These are phyloP conservation scores for Schizopora paradoxa DNA, from an alignment of 1,284 basidiomycete species.

Conservation along the genomic window DNA sequence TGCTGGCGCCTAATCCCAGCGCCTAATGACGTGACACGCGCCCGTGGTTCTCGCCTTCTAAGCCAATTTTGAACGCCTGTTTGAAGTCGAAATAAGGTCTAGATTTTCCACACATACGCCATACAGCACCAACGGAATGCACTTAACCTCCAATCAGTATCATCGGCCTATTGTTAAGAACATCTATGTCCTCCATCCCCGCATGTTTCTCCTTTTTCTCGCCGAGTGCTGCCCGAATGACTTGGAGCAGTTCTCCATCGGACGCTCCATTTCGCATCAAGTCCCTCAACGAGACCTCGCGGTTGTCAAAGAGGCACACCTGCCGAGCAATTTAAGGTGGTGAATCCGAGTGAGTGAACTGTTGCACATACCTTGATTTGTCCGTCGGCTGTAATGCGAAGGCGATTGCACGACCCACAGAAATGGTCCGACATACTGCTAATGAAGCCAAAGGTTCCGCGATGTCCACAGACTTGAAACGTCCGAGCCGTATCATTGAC, in stretches of 20 bases:
- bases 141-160: constrained; percentile 87
- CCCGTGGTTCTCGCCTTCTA: too few relatives aligned
- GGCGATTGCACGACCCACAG: constrained; percentile 78
- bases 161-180: constrained; percentile 77
- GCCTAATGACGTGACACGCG: too few relatives aligned
- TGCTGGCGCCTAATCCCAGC: not conserved
- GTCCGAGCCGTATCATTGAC: constrained; percentile 78
- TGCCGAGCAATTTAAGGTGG: constrained; percentile 27
- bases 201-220: constrained; percentile 83
- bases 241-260: constrained; percentile 52
- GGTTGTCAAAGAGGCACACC: constrained; percentile 85
- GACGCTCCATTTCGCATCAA: constrained; percentile 57
- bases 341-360: constrained; percentile 4
- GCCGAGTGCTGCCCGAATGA: constrained; percentile 59
- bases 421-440: constrained; percentile 92
- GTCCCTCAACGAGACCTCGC: constrained; percentile 79
- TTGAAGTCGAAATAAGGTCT: constrained; percentile 5
- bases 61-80: too few relatives aligned
- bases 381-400: constrained; percentile 83
- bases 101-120: constrained; percentile 12
- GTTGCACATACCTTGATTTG: constrained; percentile 70
- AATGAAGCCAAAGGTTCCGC: constrained; percentile 81
- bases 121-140: constrained; percentile 27
- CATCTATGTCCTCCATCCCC: constrained; percentile 77
- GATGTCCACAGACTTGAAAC: constrained; percentile 69